A percentile compares a stretch with the other conserved stretches of the same genome.
These are phyloP conservation scores for Populus hybrid DNA, from an alignment of 441 rosid genomes.

Conservation along the genomic window DNA sequence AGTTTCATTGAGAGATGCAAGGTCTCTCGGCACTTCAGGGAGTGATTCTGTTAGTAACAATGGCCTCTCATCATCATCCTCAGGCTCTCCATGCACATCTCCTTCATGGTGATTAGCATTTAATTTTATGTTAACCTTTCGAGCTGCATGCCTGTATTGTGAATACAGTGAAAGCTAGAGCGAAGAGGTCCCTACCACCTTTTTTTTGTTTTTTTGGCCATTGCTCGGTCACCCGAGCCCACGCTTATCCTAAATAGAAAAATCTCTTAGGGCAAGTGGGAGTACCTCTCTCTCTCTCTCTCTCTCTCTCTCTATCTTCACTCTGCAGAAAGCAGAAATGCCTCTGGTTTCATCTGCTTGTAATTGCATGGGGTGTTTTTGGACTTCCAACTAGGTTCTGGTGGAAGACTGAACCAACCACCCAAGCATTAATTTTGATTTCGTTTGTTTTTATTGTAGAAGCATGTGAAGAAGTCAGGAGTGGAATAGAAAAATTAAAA, in stretches of 20 bases:
- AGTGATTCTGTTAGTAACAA: conserved; percentile 49
- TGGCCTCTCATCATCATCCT: conserved; percentile 55
- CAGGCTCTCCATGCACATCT: conserved; percentile 66
- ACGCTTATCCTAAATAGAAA: conserved; percentile 26
- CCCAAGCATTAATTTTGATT: neutral
- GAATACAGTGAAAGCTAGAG: neutral
- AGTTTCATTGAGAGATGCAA: conserved; percentile 49
- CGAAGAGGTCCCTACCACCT: neutral
- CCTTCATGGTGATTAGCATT: conserved; percentile 59
- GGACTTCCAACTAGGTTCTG: neutral
- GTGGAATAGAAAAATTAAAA: neutral
- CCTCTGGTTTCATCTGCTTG: conserved; percentile 23
- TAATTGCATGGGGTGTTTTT: conserved; percentile 1
- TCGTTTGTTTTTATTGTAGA: neutral
- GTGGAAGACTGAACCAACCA: neutral
- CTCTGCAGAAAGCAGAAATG: conserved; percentile 22
- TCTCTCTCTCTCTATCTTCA: conserved; percentile 13
- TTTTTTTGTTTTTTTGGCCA: neutral
- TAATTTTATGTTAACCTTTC: neutral
- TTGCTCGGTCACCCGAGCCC: conserved; percentile 36
- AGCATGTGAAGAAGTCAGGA: conserved; percentile 11
- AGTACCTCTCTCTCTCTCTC: neutral
- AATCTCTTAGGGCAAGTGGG: neutral
- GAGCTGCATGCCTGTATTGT: neutral
- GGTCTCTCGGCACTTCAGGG: conserved; percentile 47